phyloP scores from a whole-genome alignment of 164 flowering plant species.

The Pachysandra terminalis region DNA sequence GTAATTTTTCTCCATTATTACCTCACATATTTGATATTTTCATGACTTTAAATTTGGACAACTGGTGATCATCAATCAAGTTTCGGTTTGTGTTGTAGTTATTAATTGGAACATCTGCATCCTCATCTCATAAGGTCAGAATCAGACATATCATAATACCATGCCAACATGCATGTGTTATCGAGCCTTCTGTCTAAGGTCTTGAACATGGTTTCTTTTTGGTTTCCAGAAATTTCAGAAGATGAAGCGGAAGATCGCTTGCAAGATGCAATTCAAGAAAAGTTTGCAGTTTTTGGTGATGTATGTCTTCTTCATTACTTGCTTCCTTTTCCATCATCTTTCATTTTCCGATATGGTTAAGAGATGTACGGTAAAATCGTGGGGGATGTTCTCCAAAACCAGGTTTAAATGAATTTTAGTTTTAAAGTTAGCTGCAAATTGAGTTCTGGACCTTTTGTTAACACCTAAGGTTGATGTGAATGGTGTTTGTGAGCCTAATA shows the following conservation, averaged over 20 bases:
- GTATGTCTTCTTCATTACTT: conserved; percentile 39
- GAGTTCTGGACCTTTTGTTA: no score
- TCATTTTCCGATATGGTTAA: background rate
- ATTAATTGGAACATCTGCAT: background rate
- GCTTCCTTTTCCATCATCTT: background rate
- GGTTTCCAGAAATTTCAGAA: conserved; percentile 78
- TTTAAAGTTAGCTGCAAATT: background rate
- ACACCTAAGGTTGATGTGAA: background rate
- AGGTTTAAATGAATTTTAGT: background rate
- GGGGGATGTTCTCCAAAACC: background rate
- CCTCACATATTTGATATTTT: background rate
- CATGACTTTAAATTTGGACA: no score
- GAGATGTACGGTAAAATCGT: background rate
- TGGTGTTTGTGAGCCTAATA: background rate
- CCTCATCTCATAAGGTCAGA: background rate
- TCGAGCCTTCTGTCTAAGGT: background rate
- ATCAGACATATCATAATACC: no score
- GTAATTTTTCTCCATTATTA: no score
- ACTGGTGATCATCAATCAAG: background rate
- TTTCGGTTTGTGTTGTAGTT: no score
- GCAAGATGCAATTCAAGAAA: conserved; percentile 95
- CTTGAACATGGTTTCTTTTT: conserved; percentile 10
- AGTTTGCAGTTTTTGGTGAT: conserved; percentile 86
- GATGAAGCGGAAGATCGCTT: conserved; percentile 92
- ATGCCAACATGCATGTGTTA: background rate